Percentiles rank a stretch among this genome's conserved stretches.
These are phyloP conservation scores for Aspergillus bertholletiae DNA, from an alignment of 495 filamentous ascomycete genomes.

Conservation along the genomic window DNA sequence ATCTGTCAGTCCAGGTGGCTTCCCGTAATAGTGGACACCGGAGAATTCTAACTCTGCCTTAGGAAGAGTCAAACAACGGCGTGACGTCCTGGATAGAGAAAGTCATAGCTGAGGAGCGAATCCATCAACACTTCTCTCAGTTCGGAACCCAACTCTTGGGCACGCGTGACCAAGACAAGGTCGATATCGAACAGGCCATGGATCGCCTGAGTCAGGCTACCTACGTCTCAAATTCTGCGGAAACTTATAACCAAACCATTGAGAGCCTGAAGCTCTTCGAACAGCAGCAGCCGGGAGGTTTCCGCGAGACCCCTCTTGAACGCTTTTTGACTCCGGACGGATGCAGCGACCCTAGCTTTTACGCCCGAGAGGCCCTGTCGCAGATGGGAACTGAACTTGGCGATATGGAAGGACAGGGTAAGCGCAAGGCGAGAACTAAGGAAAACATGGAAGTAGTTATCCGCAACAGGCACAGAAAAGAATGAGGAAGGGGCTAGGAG, in stretches of 20 bases:
- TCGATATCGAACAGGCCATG: constrained; percentile 6
- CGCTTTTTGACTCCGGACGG: constrained; percentile 21
- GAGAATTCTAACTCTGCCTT: background rate
- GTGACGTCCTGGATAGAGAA: constrained; percentile 16
- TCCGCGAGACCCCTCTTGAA: constrained; percentile 18
- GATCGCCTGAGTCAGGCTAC: constrained; percentile 2
- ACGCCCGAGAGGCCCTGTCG: constrained; percentile 12
- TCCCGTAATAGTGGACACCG: background rate
- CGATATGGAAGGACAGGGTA: constrained; percentile 10
- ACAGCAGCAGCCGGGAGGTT: constrained; percentile 1
- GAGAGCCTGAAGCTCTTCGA: constrained; percentile 13
- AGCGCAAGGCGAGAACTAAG: constrained; percentile 9
- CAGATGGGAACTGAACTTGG: constrained; percentile 12
- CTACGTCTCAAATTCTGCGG: background rate
- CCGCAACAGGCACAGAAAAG: background rate
- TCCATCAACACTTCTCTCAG: constrained; percentile 10
- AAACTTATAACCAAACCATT: background rate
- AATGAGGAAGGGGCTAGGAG: background rate
- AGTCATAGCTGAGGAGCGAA: constrained; percentile 19
- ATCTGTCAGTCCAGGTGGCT: constrained; percentile 3
- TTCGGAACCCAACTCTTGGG: background rate
- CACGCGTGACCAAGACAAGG: background rate
- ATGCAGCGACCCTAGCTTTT: constrained; percentile 15
- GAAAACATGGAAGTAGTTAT: constrained; percentile 6
- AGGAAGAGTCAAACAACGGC: background rate